Base-by-base conservation (phyloP, 2,329 filamentous ascomycete species). In the Calonectria naviculata region DNA sequence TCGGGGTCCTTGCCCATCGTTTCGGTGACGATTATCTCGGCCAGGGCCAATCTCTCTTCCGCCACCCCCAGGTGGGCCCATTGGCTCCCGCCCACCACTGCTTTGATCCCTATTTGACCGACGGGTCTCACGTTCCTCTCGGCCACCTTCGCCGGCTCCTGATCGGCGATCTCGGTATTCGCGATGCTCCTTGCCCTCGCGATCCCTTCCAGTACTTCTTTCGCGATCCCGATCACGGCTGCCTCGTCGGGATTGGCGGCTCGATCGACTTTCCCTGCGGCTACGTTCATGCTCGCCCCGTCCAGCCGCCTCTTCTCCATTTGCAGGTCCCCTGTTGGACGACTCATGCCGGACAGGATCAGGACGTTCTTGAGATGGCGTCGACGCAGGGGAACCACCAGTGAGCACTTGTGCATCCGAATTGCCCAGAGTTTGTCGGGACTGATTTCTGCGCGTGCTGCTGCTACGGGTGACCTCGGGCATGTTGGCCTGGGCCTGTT, bases 371-470 rank as follows among this genome's bases (percentile, higher is more conserved):
- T 87, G 84, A 4, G 83, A 78, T 0, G 88, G 87, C 4, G 88
- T 89, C 58, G 83, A 83, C 24, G 83, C 83, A 24, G 86, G 87
- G 28, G 89, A 89, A 21, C 86, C 87, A 26, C 89, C 88, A 1
- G 87, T 87, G 3, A 90, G 82, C 5, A 89, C 87, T 75, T 91
- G 89, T 1, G 87, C 87, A 73, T 91, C 89, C 3, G 89, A 90
- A 21, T 86, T 86, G 21, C 84, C 87, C 41, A 90, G 78, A 68
- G 84, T 86, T 64, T 82, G 83, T 17, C 85, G 80, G 31, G 83
- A 72, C 76, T 83, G 81, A 73, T 80, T 79, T 72, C 83, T 72
- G 68, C 83, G 76, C 34, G 73, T 61, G 15, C 83, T 82, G 52
- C 81, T 84, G 34, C 81, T 82, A 29, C 82, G 83, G 28, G 78